Conservation (phyloP, 305 asterid genomes). For the Coffea humblotiana region DNA sequence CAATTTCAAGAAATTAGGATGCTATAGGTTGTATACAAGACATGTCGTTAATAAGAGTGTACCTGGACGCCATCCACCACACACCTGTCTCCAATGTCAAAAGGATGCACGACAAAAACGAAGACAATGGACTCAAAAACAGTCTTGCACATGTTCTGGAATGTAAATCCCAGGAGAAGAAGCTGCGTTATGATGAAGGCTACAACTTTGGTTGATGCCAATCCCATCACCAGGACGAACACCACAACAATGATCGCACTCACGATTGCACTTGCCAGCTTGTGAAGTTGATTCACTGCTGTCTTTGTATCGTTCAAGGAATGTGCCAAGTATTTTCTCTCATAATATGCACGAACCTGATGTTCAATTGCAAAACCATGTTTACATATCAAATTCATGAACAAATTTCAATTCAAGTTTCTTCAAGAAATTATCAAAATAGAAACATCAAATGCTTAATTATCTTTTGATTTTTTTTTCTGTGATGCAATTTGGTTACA, state of each 20-base stretch:
- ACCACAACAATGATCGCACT: slow-evolving; percentile 39
- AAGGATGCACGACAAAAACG: slow-evolving; percentile 75
- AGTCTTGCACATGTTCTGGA: slow-evolving; percentile 73
- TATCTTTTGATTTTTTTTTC: neutral
- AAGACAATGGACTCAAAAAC: slow-evolving; percentile 64
- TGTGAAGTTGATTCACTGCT: slow-evolving; percentile 67
- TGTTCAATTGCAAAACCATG: too few species aligned
- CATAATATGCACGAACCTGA: slow-evolving; percentile 64
- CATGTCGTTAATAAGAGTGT: neutral
- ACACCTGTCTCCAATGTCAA: slow-evolving; percentile 71
- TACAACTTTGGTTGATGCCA: slow-evolving; percentile 53
- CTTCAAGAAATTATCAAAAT: too few species aligned
- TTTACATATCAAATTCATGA: too few species aligned
- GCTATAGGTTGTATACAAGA: too few species aligned
- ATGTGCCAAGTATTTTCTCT: slow-evolving; percentile 56
- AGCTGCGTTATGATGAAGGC: slow-evolving; percentile 57
- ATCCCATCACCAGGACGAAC: slow-evolving; percentile 48
- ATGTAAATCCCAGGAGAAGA: slow-evolving; percentile 58
- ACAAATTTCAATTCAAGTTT: too few species aligned
- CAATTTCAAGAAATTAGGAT: too few species aligned
- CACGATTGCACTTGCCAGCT: slow-evolving; percentile 56
- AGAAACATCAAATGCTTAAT: neutral
- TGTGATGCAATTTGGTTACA: too few species aligned
- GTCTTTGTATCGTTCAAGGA: slow-evolving; percentile 69
- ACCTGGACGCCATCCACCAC: slow-evolving; percentile 75